These are phyloP conservation scores for Hypoxylon trugodes DNA, from an alignment of 495 filamentous ascomycete genomes.

Conservation along the genomic window DNA sequence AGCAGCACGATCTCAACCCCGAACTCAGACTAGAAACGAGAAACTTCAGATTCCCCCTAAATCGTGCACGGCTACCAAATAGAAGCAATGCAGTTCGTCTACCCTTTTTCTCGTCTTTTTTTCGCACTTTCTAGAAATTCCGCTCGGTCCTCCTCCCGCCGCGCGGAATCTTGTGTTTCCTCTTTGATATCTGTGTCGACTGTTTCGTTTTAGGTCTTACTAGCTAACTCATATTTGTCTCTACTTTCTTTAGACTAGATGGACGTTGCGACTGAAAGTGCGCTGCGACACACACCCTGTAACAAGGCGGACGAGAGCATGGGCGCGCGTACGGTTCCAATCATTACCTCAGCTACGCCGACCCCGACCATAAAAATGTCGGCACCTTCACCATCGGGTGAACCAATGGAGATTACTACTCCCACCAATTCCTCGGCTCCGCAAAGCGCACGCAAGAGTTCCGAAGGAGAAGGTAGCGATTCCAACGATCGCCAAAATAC, in stretches of 20 bases:
- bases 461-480: slow-evolving; percentile 54
- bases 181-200: slow-evolving; percentile 37
- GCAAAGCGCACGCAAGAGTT: slow-evolving; percentile 53
- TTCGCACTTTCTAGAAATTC: slow-evolving; percentile 35
- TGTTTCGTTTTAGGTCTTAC: slow-evolving; percentile 18
- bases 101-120: slow-evolving; percentile 19
- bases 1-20: slow-evolving; percentile 31
- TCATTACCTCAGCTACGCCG: slow-evolving; percentile 48
- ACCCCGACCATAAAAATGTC: slow-evolving; percentile 59
- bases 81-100: slow-evolving; percentile 39
- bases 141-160: slow-evolving; percentile 18
- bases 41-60: slow-evolving; percentile 24
- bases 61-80: slow-evolving; percentile 24
- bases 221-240: slow-evolving; percentile 31
- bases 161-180: slow-evolving; percentile 17
- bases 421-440: slow-evolving; percentile 55
- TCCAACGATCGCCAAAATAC: slow-evolving; percentile 45
- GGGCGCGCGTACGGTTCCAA: slow-evolving; percentile 57
- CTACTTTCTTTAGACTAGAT: slow-evolving; percentile 54
- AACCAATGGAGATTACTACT: slow-evolving; percentile 61
- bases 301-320: slow-evolving; percentile 51
- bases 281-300: slow-evolving; percentile 50
- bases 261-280: slow-evolving; percentile 58
- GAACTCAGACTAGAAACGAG: slow-evolving; percentile 26
- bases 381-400: slow-evolving; percentile 55